Conservation (phyloP, 225 moss, liverwort and hornwort genomes). For the Sphagnum tenellum region DNA sequence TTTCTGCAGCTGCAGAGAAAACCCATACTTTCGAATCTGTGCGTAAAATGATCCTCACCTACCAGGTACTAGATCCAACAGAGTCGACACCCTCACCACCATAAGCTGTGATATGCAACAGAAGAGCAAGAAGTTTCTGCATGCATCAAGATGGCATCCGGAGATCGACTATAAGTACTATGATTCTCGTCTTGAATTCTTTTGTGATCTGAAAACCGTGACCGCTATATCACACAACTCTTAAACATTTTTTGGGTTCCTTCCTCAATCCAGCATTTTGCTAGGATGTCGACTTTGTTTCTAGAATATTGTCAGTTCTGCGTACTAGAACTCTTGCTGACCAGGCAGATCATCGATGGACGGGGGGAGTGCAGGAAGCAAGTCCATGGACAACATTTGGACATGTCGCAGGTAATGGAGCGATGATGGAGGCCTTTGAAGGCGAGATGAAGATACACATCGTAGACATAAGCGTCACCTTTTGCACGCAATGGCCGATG, state of each 20-base stretch:
- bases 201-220: neutral
- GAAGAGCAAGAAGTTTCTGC: too few relatives aligned
- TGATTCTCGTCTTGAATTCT: neutral
- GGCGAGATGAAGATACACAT: slow-evolving; percentile 79
- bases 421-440: slow-evolving; percentile 63
- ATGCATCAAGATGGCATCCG: too few relatives aligned
- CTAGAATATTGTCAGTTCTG: too few relatives aligned
- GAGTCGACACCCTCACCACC: too few relatives aligned
- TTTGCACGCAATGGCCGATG: slow-evolving; percentile 80
- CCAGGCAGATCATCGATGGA: neutral
- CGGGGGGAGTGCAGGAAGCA: slow-evolving; percentile 30
- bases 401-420: slow-evolving; percentile 65
- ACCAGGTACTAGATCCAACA: slow-evolving; percentile 25
- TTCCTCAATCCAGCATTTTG: too few relatives aligned
- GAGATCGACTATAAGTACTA: too few relatives aligned
- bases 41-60: slow-evolving; percentile 75
- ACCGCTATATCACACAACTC: neutral
- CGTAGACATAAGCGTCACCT: slow-evolving; percentile 67
- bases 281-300: too few relatives aligned
- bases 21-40: slow-evolving; percentile 50
- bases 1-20: slow-evolving; percentile 56
- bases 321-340: neutral
- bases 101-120: too few relatives aligned
- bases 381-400: slow-evolving; percentile 85
- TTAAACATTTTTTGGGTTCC: too few relatives aligned